Evolutionary conservation across 2,329 filamentous ascomycete genomes (phyloP), one percentile per base, ranked within the genome.

Genomic region (Beauveria pseudobassiana): DNA sequence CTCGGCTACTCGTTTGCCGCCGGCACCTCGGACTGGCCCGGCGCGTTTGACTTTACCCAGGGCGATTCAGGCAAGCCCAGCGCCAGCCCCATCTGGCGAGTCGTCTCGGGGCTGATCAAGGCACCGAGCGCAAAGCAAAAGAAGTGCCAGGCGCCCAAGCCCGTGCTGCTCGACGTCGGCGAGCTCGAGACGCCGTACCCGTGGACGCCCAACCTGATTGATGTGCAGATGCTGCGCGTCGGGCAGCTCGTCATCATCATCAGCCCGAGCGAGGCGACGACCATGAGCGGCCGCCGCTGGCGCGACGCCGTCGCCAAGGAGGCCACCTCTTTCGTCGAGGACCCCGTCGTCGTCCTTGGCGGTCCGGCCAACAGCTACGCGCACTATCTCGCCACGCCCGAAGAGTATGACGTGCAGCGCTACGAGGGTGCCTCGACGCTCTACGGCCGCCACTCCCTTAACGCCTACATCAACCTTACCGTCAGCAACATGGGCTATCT

Each of bases 391-490:
- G 75, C 87, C 1, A 93, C 91, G 0, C 83, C 86, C 38, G 90
- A 96, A 72, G 90, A 96, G 73, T 96, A 95, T 72, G 76, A 77
- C 16, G 79, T 95, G 49, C 93, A 97, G 76, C 87, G 93, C 10
- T 97, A 97, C 75, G 93, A 98, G 76, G 93, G 93, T n/a, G 93
- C 91, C 0, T 93, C 89, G 6, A 98, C 93, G 0, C 84, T 98
- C 2, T 95, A 90, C 72, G 93, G 93, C 0, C 89, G 83, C 2
- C 85, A 92, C 73, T 90, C 91, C 0, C 82, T 97, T 12, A 85
- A 88, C 40, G 93, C 92, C 1, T 95, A 95, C 77, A 90, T 97
- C 76, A 93, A 96, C 73, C 80, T 93, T 46, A 93, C 91, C 0
- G 78, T 92, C n/a, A 86, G 88, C 72, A 82, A 72, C 63, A 63